phyloP scores from a whole-genome alignment of 2,329 filamentous ascomycete species.

The Ciborinia camelliae region DNA sequence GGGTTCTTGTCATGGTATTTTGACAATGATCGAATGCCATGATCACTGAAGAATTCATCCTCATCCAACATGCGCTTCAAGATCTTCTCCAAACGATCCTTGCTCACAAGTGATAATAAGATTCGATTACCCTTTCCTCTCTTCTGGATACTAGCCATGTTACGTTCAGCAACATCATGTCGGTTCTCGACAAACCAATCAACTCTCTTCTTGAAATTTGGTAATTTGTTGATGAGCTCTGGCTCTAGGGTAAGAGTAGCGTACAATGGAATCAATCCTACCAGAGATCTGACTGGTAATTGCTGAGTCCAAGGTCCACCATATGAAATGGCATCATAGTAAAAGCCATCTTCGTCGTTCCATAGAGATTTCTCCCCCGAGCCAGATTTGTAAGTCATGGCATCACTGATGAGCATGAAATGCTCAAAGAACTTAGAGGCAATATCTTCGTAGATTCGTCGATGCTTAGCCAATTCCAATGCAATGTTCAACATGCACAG shows the following conservation, averaged over 20 bases:
- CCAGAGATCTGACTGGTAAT: constrained; percentile 84
- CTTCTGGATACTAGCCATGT: constrained; percentile 89
- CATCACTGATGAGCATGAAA: constrained; percentile 96
- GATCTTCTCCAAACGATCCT: constrained; percentile 86
- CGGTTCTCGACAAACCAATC: constrained; percentile 93
- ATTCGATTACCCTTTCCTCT: constrained; percentile 88
- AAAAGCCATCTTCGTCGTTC: constrained; percentile 97
- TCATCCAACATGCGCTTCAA: constrained; percentile 90
- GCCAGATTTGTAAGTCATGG: constrained; percentile 80
- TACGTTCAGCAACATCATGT: constrained; percentile 82
- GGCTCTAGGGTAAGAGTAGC: constrained; percentile 90
- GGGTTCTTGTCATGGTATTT: constrained; percentile 88
- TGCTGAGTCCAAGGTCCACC: constrained; percentile 92
- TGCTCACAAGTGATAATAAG: constrained; percentile 84
- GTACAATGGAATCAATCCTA: constrained; percentile 90
- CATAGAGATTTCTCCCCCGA: constrained; percentile 79
- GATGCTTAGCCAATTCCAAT: constrained; percentile 90
- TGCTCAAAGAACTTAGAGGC: constrained; percentile 99
- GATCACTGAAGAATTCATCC: constrained; percentile 84
- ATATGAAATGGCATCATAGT: constrained; percentile 97
- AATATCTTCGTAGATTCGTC: constrained; percentile 93
- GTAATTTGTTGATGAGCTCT: constrained; percentile 86
- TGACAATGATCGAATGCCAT: constrained; percentile 88
- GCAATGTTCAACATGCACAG: constrained; percentile 96
- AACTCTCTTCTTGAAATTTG: constrained; percentile 86